These are phyloP conservation scores for Penicillium malachiteum DNA, from an alignment of 495 filamentous ascomycete genomes.

Conservation along the genomic window DNA sequence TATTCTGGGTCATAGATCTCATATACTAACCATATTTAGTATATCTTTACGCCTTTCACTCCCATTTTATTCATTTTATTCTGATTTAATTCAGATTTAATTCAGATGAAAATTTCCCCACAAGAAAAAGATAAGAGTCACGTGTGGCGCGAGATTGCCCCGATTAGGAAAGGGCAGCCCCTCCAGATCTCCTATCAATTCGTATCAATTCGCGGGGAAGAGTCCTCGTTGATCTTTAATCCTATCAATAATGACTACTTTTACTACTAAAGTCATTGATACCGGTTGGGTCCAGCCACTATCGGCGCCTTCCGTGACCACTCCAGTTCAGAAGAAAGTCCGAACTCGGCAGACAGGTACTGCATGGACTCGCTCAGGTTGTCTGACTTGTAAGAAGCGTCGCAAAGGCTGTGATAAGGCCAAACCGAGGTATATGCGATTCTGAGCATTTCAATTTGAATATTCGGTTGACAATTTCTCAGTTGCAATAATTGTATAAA, in stretches of 20 bases:
- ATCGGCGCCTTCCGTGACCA: conserved; percentile 4
- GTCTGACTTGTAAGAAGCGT: conserved; percentile 45
- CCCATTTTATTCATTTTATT: too few species aligned
- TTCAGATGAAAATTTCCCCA: too few species aligned
- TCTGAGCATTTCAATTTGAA: not conserved
- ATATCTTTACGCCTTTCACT: too few species aligned
- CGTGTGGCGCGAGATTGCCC: conserved; percentile 21
- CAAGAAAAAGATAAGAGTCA: conserved; percentile 11
- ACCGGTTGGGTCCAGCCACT: conserved; percentile 11
- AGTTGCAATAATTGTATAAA: conserved; percentile 45
- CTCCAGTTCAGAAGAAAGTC: conserved; percentile 17
- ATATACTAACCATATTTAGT: too few species aligned
- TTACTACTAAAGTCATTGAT: conserved; percentile 6
- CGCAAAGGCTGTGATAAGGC: conserved; percentile 47
- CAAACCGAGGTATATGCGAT: conserved; percentile 33
- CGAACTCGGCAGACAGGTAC: conserved; percentile 34
- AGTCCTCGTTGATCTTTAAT: not conserved
- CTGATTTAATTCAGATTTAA: too few species aligned
- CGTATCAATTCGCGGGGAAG: conserved; percentile 25
- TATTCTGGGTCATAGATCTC: too few species aligned
- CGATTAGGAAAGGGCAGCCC: conserved; percentile 15
- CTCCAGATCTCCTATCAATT: conserved; percentile 17
- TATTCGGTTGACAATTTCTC: not conserved
- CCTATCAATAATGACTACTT: conserved; percentile 12
- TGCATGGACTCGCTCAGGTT: conserved; percentile 45